Evolutionary conservation across 2,329 filamentous ascomycete genomes (phyloP), one percentile per base, ranked within the genome.

Genomic region (Diaporthe velutina): DNA sequence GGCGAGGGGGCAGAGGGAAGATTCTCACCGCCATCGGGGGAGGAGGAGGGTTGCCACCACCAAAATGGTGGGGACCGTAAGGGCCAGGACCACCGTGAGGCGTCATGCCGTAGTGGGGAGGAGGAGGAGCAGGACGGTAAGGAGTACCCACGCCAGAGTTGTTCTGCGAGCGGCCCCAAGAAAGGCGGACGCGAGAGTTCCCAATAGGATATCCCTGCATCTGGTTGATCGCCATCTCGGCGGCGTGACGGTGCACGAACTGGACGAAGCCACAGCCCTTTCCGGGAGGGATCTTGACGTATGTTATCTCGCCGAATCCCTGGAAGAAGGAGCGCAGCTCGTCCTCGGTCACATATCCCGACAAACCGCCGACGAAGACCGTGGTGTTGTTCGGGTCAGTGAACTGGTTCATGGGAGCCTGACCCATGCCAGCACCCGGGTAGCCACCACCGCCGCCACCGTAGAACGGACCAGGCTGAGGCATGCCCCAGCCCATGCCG

Each of bases 251-350:
- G 88, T 99, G 97, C 74, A 99, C 97, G 80, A 99, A 99, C 86
- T 99, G 97, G 75, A 99, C 97, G 83, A 99, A 99, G 74, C 97
- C 97, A 82, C 97, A 99, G 79, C 97, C 97, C 91, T 99, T 99
- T 87, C 97, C 97, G 78, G 97, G 96, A 71, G 97, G 97, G 75
- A 99, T 99, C 92, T 99, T 99, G 88, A 99, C 97, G 84, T 99
- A 99, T 80, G 97, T 99, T 83, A 99, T 99, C 84, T 99, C 97
- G 76, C 97, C 97, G 78, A 99, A 99, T 80, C 97, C 97, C 85
- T 99, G 97, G 93, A 99, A 99, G 91, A 99, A 99, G 0, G 96
- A 98, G 77, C 97, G 95, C n/a, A 99, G 93, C 89, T 99, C 97
- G 81, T 99, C 97, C 88, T 99, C 97, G 64, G 97, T 99, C 77